These are phyloP conservation scores for Dorcoceras hygrometricum DNA, from an alignment of 257 asterid species.

Conservation along the genomic window DNA sequence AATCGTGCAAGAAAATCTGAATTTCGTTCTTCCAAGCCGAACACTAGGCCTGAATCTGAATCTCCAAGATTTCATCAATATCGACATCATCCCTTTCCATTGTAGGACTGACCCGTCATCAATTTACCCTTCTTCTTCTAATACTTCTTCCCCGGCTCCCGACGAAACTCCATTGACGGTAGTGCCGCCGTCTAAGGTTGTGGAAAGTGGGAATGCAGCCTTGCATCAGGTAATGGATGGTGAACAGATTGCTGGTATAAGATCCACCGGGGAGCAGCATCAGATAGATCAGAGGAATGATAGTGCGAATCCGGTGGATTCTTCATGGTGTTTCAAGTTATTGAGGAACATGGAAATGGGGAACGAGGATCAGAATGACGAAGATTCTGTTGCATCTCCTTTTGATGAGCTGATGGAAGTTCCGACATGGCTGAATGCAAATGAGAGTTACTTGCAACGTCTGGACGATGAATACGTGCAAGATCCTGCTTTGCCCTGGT, in stretches of 20 bases:
- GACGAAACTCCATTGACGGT: slow-evolving; percentile 45
- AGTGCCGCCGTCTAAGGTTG: slow-evolving; percentile 28
- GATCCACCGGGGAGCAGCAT: slow-evolving; percentile 87
- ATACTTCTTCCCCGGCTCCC: slow-evolving; percentile 28
- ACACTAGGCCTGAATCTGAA: slow-evolving; percentile 87
- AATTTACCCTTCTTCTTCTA: slow-evolving; percentile 56
- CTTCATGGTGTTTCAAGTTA: slow-evolving; percentile 91
- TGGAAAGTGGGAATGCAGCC: slow-evolving; percentile 38
- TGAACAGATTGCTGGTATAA: slow-evolving; percentile 75
- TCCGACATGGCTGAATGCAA: slow-evolving; percentile 79
- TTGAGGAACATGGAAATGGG: slow-evolving; percentile 51
- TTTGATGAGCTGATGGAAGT: slow-evolving; percentile 65
- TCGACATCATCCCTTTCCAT: slow-evolving; percentile 42
- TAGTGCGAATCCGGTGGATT: slow-evolving; percentile 62
- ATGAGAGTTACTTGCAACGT: slow-evolving; percentile 54
- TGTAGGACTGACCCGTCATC: slow-evolving; percentile 38
- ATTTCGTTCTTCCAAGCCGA: slow-evolving; percentile 76
- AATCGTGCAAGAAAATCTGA: slow-evolving; percentile 48
- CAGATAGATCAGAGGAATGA: slow-evolving; percentile 93
- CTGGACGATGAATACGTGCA: slow-evolving; percentile 50
- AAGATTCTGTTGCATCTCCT: background rate
- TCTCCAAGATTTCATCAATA: slow-evolving; percentile 63
- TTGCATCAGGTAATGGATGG: slow-evolving; percentile 78
- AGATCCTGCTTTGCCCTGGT: slow-evolving; percentile 92
- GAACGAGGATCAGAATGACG: slow-evolving; percentile 25